phyloP scores from a whole-genome alignment of 78 protist species.

The Diacronema lutheri region DNA sequence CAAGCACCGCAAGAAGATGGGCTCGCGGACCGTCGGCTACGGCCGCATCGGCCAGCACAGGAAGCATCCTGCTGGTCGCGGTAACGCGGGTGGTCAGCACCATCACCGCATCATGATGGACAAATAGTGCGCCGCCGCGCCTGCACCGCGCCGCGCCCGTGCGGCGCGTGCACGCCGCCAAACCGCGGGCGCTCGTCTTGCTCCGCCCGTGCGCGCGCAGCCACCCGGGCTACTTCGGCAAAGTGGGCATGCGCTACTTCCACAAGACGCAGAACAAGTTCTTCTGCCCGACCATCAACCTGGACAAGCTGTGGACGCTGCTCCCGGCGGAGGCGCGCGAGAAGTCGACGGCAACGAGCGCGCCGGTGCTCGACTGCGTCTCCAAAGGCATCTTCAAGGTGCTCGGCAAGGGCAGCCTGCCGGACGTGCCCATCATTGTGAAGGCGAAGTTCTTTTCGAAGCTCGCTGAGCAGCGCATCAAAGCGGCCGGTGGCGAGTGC shows the following conservation, averaged over 20 bases:
- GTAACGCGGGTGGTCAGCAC: constrained; percentile 99
- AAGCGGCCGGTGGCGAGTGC: constrained; percentile 96
- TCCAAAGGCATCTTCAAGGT: constrained; percentile 88
- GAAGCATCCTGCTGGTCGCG: constrained; percentile 98
- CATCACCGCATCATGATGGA: constrained; percentile 94
- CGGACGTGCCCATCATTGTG: constrained; percentile 92
- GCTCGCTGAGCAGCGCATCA: constrained; percentile 96
- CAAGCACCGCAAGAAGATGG: too few species aligned
- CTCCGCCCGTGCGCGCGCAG: neutral
- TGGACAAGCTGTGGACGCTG: constrained; percentile 92
- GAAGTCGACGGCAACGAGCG: neutral
- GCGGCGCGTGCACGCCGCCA: neutral
- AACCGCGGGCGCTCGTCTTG: neutral
- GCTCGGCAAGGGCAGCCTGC: constrained; percentile 95
- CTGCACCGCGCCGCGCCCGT: neutral
- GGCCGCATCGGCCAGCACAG: constrained; percentile 89
- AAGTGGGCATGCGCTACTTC: constrained; percentile 98
- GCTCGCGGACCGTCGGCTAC: too few species aligned
- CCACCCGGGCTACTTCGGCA: constrained; percentile 99
- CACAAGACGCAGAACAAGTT: constrained; percentile 71
- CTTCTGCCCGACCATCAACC: constrained; percentile 90
- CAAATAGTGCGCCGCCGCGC: constrained; percentile 68
- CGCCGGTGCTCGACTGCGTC: constrained; percentile 14
- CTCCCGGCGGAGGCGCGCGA: constrained; percentile 71
- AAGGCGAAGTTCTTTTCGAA: constrained; percentile 92